Base-by-base conservation (phyloP, 225 moss, liverwort and hornwort species). In the Ulota crispa region DNA sequence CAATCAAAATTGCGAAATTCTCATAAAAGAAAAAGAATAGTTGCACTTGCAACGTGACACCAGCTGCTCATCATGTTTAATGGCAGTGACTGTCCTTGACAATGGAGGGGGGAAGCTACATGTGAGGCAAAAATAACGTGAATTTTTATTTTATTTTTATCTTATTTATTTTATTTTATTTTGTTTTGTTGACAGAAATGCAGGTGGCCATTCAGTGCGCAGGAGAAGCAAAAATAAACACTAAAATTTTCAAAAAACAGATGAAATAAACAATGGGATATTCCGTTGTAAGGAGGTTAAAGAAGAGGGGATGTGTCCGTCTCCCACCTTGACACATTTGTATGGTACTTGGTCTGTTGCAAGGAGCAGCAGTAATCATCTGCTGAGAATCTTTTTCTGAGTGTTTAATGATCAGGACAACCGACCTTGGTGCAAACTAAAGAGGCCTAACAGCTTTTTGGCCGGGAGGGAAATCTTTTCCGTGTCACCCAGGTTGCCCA, bases 341-440 rank as follows among this genome's bases (percentile, higher is more conserved):
- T n/a, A 59, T 72, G 81, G 81, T 76, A 64, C 76, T n/a, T 72
- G 37, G 8, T 0, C 55, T 69, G 18, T 45, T 0, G 42, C 62
- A 9, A 14, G 15, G 43, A 21, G 76, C 53, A 53, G 27, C 8
- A 45, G 71, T 36, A 77, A 71, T 77, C 19, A 72, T 72, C 50
- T 65, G 27, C 11, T 26, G 26, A 53, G 82, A 82, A 82, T 85
- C 73, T 85, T 85, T 68, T 73, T 61, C 81, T 78, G 39, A n/a
- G 4, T 37, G 9, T 27, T 43, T 13, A 73, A 43, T 3, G 3
- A 60, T 5, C 65, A 77, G 39, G 50, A 77, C 30, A 32, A 78
- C 31, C 18, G 13, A 28, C 61, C 24, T 9, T 4, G 72, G 12
- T 6, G 45, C 24, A 14, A 32, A 18, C 9, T 18, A 14, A 27